Evolutionary conservation across 75 land plant genomes (phyloP).

Genomic region (Cupressus sempervirens): DNA sequence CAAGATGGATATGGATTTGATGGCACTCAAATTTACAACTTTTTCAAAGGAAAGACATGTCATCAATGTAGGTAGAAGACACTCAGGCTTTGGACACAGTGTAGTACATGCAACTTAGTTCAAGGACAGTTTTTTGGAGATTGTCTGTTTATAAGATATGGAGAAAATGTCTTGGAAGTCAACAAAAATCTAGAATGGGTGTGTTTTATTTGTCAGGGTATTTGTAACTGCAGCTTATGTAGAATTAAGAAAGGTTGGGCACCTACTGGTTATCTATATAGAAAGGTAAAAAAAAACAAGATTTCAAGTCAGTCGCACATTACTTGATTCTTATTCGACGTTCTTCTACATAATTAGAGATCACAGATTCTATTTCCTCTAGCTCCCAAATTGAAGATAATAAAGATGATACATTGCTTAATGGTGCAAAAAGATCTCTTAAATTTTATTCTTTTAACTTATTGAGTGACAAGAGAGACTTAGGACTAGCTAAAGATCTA

Average conservation of each 20-base stretch:
- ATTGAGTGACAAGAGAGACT: neutral
- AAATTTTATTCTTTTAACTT: neutral
- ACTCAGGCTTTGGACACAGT: slow-evolving; percentile 70
- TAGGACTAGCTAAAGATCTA: neutral
- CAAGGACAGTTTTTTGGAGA: slow-evolving; percentile 94
- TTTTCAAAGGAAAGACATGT: slow-evolving; percentile 70
- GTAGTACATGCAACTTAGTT: slow-evolving; percentile 55
- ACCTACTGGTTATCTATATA: slow-evolving; percentile 67
- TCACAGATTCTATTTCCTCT: neutral
- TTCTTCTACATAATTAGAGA: neutral
- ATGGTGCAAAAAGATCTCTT: slow-evolving; percentile 1
- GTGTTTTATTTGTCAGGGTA: slow-evolving; percentile 83
- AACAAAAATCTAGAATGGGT: slow-evolving; percentile 63
- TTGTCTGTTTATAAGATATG: slow-evolving; percentile 90
- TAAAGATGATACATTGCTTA: neutral
- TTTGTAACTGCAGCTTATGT: slow-evolving; percentile 93
- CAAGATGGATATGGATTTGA: slow-evolving; percentile 68
- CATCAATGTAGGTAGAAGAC: slow-evolving; percentile 99
- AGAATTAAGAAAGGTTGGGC: slow-evolving; percentile 82
- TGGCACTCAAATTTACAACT: slow-evolving; percentile 75
- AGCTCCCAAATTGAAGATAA: neutral
- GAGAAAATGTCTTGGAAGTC: slow-evolving; percentile 86
- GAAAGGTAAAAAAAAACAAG: slow-evolving; percentile 32
- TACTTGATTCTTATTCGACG: slow-evolving; percentile 60
- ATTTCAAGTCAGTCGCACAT: slow-evolving; percentile 91